These are phyloP conservation scores for Rhodotorula sp. DNA, from an alignment of 1,284 basidiomycete species.

Conservation along the genomic window DNA sequence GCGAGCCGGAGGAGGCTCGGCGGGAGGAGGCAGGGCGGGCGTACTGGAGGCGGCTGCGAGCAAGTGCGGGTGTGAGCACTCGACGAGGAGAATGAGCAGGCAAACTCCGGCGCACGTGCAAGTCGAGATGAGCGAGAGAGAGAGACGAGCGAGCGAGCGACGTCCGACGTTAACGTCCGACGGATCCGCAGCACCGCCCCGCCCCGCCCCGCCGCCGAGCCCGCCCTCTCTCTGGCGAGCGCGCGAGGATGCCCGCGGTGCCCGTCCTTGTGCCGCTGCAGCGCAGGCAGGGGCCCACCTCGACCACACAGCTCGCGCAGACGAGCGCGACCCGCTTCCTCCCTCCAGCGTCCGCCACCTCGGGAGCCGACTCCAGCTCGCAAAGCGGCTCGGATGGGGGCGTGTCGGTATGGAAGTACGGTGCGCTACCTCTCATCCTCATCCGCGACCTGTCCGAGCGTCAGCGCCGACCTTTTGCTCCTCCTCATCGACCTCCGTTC, in stretches of 20 bases:
- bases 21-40: not conserved
- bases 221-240: too few species aligned
- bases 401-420: slow-evolving; percentile 23
- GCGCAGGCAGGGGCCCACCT: not conserved
- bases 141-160: too few species aligned
- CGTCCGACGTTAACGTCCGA: too few species aligned
- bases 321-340: slow-evolving; percentile 10
- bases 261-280: too few species aligned
- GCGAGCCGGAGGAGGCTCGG: not conserved
- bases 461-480: not conserved
- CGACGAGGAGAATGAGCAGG: not conserved
- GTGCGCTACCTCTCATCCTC: not conserved
- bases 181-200: too few species aligned
- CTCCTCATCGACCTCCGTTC: not conserved
- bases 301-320: slow-evolving; percentile 1
- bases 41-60: not conserved
- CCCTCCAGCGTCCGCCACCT: not conserved
- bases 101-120: not conserved
- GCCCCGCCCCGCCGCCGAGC: too few species aligned
- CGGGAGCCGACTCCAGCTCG: not conserved
- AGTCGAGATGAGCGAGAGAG: not conserved
- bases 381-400: not conserved
- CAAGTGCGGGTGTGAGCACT: not conserved
- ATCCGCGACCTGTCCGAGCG: not conserved
- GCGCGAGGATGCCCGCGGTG: not conserved